Evolutionary conservation across 2,329 filamentous ascomycete species (phyloP).

Genomic region (Stemphylium beticola): DNA sequence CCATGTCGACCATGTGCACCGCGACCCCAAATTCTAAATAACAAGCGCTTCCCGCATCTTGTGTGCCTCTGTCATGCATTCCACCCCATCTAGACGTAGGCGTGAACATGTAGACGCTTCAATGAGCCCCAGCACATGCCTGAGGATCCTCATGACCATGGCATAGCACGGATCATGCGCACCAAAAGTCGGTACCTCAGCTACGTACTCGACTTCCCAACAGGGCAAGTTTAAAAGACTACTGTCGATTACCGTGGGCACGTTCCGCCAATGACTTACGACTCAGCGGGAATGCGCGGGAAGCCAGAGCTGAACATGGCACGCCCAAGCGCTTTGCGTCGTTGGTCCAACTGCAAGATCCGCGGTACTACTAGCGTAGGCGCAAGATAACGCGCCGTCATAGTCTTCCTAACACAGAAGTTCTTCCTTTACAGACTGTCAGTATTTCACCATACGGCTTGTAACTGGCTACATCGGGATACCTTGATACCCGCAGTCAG

Average conservation of each 20-base stretch:
- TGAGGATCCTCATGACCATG: neutral
- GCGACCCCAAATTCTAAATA: too few species aligned
- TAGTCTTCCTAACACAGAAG: too few species aligned
- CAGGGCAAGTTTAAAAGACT: conserved; percentile 3
- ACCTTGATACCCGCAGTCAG: too few species aligned
- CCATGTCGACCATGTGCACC: too few species aligned
- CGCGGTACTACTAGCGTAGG: neutral
- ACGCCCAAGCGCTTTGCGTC: neutral
- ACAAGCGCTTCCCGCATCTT: too few species aligned
- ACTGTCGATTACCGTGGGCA: conserved; percentile 15
- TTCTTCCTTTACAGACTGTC: too few species aligned
- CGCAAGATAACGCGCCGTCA: neutral
- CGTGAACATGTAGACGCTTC: neutral
- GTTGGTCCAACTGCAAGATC: too few species aligned
- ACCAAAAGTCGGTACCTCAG: neutral
- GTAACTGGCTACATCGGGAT: too few species aligned
- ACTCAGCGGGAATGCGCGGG: neutral
- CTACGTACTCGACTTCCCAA: conserved; percentile 9
- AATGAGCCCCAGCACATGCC: neutral
- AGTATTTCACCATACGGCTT: too few species aligned
- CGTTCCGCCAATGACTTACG: conserved; percentile 18
- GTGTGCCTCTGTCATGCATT: too few species aligned
- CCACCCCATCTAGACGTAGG: too few species aligned
- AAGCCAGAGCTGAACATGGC: neutral
- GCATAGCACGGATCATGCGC: neutral